Evolutionary conservation across 139 green algal genomes (phyloP), one percentile per base, ranked within the genome.

Genomic region (Asterochloris sp.): DNA sequence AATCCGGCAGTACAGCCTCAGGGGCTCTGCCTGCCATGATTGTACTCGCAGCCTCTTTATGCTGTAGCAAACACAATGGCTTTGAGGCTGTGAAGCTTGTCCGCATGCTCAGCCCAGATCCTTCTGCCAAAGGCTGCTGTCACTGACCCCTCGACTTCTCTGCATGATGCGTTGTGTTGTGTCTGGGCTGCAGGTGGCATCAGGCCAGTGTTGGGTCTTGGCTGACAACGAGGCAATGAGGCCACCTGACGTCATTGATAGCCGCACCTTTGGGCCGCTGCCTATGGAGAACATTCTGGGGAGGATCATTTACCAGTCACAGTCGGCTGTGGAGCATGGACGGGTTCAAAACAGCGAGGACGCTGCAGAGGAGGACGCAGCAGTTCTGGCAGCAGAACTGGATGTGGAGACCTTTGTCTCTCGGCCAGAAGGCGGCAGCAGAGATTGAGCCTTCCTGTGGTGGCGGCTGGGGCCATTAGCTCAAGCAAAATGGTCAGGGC

Each of bases 161-260:
- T 54, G 38, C 38, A 54, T 54, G 38, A 54, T 6, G 38, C 38
- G 38, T n/a, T 54, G 38, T 54, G 38, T 54, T 2, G 64, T 73
- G 29, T 10, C 62, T 94, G 9, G n/a, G 85, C 87, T 23, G 66
- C 80, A 19, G 79, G 78, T n/a, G 38, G 85, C 87, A 19, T 61
- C 80, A 19, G 79, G 78, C 26, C 88, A 96, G 66, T 96, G 91
- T 87, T 97, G 94, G 94, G 92, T 97, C 62, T 78, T 97, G 61
- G 92, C 94, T 11, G 94, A 97, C 85, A 96, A 95, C 75, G 84
- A 89, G 63, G 47, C 87, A 47, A 78, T 97, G 79, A 67, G 73
- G 38, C 86, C 86, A 0, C 81, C 86, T 0, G 80, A 91, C 19
- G 89, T 92, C 26, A 88, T 91, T 64, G 91, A 94, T 86, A 92